Conservation (phyloP, 805 yeast genomes). For the Ogataea paraovalis region DNA sequence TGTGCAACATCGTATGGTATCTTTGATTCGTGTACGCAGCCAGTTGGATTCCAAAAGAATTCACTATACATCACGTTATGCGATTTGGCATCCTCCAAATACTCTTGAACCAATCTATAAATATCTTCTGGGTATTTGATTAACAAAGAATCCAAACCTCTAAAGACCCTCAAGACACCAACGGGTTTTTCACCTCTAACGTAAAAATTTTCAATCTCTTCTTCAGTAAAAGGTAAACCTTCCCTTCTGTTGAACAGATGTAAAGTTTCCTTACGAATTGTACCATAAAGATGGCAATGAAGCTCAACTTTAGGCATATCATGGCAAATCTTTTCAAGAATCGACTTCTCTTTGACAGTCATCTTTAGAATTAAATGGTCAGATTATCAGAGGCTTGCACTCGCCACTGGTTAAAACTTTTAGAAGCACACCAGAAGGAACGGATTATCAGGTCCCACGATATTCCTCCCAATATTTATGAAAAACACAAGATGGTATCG, state of each 20-base stretch:
- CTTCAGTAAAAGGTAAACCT: conserved; percentile 20
- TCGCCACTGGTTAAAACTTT: no score
- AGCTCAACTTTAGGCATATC: conserved; percentile 30
- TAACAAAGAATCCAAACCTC: conserved; percentile 25
- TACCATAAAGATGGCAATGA: conserved; percentile 32
- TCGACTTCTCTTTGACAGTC: conserved; percentile 1
- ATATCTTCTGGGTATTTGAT: conserved; percentile 25
- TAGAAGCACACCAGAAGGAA: no score
- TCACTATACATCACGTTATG: conserved; percentile 29
- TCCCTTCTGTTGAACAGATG: conserved; percentile 21
- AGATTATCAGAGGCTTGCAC: neutral
- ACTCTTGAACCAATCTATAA: conserved; percentile 26
- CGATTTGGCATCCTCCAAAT: conserved; percentile 19
- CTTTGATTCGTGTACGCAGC: conserved; percentile 26
- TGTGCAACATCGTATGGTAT: conserved; percentile 28
- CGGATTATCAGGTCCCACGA: no score
- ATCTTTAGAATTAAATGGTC: conserved; percentile 17
- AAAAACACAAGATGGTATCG: neutral
- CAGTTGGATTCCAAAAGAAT: conserved; percentile 33
- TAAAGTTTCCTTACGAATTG: conserved; percentile 25
- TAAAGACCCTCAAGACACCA: conserved; percentile 28
- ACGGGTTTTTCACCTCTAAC: conserved; percentile 31
- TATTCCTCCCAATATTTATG: neutral
- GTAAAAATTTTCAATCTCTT: conserved; percentile 26
- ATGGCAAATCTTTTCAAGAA: conserved; percentile 21